phyloP scores from a whole-genome alignment of 345 rosid genomes.

The Euclidium syriacum region DNA sequence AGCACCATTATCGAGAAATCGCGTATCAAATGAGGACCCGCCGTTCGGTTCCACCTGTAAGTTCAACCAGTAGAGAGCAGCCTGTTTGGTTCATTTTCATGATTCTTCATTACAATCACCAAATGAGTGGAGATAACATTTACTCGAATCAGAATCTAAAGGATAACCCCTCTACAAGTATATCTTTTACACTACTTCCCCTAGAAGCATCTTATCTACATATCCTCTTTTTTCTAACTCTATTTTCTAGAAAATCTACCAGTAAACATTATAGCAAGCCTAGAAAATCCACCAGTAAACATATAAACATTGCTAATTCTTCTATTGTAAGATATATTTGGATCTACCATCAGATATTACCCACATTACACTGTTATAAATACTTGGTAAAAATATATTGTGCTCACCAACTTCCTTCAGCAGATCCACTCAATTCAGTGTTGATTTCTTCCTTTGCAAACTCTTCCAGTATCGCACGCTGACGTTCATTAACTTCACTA shows the following conservation, averaged over 20 bases:
- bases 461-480: constrained; percentile 79
- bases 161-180: background rate
- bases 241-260: background rate
- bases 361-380: background rate
- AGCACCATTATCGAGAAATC: constrained; percentile 53
- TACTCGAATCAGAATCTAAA: constrained; percentile 5
- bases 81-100: constrained; percentile 62
- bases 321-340: constrained; percentile 7
- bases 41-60: constrained; percentile 65
- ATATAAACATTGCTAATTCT: background rate
- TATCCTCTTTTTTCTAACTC: background rate
- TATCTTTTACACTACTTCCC: background rate
- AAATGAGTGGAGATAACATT: constrained; percentile 20
- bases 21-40: constrained; percentile 48
- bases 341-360: constrained; percentile 11
- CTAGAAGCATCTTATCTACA: background rate
- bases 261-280: background rate
- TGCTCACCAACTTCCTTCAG: constrained; percentile 63
- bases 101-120: constrained; percentile 50
- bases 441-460: constrained; percentile 76
- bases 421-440: constrained; percentile 35
- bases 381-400: background rate
- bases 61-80: constrained; percentile 98
- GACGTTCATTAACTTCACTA: constrained; percentile 66
- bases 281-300: background rate